phyloP scores from a whole-genome alignment of 1,139 yeast species.

The Yamadazyma diospyri region DNA sequence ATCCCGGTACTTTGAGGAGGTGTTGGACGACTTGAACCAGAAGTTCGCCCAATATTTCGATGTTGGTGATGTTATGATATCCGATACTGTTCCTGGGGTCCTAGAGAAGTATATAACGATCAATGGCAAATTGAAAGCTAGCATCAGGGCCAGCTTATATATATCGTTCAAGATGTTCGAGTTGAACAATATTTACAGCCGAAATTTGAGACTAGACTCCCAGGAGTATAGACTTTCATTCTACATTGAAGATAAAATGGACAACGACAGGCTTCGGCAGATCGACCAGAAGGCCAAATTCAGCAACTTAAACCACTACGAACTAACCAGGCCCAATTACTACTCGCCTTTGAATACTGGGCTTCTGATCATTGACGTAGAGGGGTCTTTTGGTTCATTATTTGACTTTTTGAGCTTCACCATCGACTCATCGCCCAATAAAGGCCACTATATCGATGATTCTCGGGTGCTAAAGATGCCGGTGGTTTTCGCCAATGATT shows the following conservation, averaged over 20 bases:
- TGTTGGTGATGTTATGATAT: conserved; percentile 20
- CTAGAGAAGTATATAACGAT: conserved; percentile 27
- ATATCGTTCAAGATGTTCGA: conserved; percentile 21
- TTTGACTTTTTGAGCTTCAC: conserved; percentile 14
- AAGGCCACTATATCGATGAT: conserved; percentile 15
- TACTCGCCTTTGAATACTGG: conserved; percentile 7
- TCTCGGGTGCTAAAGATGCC: conserved; percentile 16
- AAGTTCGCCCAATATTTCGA: conserved; percentile 17
- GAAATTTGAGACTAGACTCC: conserved; percentile 30
- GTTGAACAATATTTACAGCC: conserved; percentile 22
- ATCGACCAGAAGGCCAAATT: conserved; percentile 16
- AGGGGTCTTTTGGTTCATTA: conserved; percentile 10
- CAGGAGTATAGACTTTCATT: conserved; percentile 20
- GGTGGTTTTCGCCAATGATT: conserved; percentile 24
- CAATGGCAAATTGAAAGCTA: conserved; percentile 21
- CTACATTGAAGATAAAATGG: conserved; percentile 11
- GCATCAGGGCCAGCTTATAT: conserved; percentile 23
- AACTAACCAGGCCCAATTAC: conserved; percentile 9
- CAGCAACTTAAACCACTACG: conserved; percentile 17
- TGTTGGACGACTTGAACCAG: conserved; percentile 10
- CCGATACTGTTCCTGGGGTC: conserved; percentile 22
- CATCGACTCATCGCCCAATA: conserved; percentile 10
- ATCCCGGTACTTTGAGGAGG: conserved; percentile 21
- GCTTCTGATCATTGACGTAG: conserved; percentile 11
- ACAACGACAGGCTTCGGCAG: conserved; percentile 10